A percentile compares a stretch with the other conserved stretches of the same genome.
phyloP scores from a whole-genome alignment of 805 yeast genomes.

The Ogataea henricii region DNA sequence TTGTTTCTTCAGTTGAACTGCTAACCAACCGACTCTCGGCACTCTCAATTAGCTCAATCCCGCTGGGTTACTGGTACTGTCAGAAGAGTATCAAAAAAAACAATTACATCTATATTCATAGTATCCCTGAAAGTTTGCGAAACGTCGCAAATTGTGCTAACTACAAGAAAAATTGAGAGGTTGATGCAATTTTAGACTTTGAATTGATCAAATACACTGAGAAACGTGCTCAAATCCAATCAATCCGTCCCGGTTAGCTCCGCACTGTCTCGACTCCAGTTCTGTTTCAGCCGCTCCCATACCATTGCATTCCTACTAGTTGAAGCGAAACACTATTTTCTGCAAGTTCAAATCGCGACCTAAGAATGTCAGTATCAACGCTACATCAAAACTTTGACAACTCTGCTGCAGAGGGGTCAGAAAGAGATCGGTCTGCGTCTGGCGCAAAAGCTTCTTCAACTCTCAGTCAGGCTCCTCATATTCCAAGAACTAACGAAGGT shows the following conservation, averaged over 20 bases:
- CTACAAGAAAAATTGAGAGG: neutral
- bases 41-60: neutral
- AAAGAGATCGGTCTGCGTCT: neutral
- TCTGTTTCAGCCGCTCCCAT: neutral
- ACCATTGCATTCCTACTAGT: too few relatives aligned
- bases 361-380: slow-evolving; percentile 8
- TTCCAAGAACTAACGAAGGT: neutral
- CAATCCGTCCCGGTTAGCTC: neutral
- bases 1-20: neutral
- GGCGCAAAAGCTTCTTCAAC: neutral
- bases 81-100: too few relatives aligned
- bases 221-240: neutral
- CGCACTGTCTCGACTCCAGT: neutral
- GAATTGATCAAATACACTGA: neutral
- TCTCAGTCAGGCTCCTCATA: neutral
- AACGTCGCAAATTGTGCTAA: neutral
- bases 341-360: too few relatives aligned
- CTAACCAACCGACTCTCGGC: neutral
- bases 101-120: neutral
- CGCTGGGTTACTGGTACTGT: too few relatives aligned
- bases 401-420: neutral
- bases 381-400: slow-evolving; percentile 3
- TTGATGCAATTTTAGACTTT: neutral
- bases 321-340: too few relatives aligned
- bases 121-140: neutral